phyloP scores from a whole-genome alignment of 306 rosid species.

The Inga leiocalycina region DNA sequence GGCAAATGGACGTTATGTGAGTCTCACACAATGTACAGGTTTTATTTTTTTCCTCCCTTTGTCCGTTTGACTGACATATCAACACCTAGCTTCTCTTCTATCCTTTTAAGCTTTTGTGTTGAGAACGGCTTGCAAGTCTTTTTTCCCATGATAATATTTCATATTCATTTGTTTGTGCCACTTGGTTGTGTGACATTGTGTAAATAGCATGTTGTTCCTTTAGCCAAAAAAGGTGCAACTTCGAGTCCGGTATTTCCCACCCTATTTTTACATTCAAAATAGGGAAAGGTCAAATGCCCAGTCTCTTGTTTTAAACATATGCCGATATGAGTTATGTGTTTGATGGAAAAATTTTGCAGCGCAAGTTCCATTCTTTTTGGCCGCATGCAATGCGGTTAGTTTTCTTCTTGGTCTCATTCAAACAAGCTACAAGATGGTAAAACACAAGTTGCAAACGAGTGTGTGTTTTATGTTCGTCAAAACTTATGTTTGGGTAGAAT shows the following conservation, averaged over 20 bases:
- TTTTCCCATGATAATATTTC: slow-evolving; percentile 29
- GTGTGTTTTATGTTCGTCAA: not conserved
- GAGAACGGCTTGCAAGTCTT: slow-evolving; percentile 25
- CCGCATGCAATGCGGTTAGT: not conserved
- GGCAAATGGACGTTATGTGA: no score
- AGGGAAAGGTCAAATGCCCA: slow-evolving; percentile 34
- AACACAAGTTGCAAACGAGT: not conserved
- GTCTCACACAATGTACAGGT: no score
- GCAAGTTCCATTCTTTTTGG: no score
- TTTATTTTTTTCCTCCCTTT: no score
- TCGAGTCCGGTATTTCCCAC: slow-evolving; percentile 31
- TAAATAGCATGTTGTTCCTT: slow-evolving; percentile 64
- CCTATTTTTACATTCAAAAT: slow-evolving; percentile 22
- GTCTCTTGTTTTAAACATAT: slow-evolving; percentile 31
- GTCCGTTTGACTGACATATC: no score
- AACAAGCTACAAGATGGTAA: not conserved
- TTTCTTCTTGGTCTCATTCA: not conserved
- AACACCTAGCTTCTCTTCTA: no score
- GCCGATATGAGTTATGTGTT: not conserved
- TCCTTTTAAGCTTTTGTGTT: no score
- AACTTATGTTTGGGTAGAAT: not conserved
- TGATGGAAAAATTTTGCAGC: not conserved
- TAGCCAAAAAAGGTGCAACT: slow-evolving; percentile 40
- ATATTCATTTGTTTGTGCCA: slow-evolving; percentile 41
- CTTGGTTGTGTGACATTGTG: slow-evolving; percentile 51